A percentile compares a stretch with the other conserved stretches of the same genome.
These are phyloP conservation scores for Candida neerlandica DNA, from an alignment of 1,139 yeast species.

Conservation along the genomic window DNA sequence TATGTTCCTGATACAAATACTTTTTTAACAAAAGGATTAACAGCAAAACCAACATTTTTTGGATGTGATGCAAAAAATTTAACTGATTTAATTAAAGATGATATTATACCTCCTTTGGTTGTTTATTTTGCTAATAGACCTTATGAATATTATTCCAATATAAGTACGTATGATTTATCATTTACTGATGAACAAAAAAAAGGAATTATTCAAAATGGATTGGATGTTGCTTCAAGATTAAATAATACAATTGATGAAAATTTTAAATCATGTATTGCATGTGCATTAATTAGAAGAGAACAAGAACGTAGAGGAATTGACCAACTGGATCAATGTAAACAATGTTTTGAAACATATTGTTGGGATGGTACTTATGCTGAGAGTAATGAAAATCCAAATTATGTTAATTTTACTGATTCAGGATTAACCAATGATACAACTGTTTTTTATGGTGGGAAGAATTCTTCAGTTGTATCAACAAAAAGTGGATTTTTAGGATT, in stretches of 20 bases:
- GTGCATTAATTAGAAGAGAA: constrained; percentile 84
- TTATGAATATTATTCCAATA: constrained; percentile 65
- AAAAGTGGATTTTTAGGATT: constrained; percentile 6
- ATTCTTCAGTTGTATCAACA: constrained; percentile 2
- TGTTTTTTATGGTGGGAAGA: constrained; percentile 14
- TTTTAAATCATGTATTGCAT: constrained; percentile 79
- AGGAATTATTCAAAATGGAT: constrained; percentile 74
- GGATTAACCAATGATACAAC: constrained; percentile 30
- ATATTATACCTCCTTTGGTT: constrained; percentile 67
- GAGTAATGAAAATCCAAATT: constrained; percentile 4
- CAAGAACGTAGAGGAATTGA: constrained; percentile 69
- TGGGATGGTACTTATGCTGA: constrained; percentile 62
- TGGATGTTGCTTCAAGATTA: constrained; percentile 70
- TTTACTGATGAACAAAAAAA: constrained; percentile 61
- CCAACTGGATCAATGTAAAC: constrained; percentile 70
- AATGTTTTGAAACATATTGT: constrained; percentile 75
- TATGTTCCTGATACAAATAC: constrained; percentile 74
- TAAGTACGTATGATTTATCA: constrained; percentile 67
- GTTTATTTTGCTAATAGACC: constrained; percentile 81
- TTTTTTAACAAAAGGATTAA: constrained; percentile 60
- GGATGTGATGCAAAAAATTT: constrained; percentile 79
- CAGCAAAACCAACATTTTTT: constrained; percentile 74
- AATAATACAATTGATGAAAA: constrained; percentile 73
- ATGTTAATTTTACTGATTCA: constrained; percentile 30
- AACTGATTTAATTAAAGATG: constrained; percentile 43